Evolutionary conservation across 176 grass and related monocot species (phyloP), one percentile per base, ranked within the genome.

Genomic region (Neostapfia colusana): DNA sequence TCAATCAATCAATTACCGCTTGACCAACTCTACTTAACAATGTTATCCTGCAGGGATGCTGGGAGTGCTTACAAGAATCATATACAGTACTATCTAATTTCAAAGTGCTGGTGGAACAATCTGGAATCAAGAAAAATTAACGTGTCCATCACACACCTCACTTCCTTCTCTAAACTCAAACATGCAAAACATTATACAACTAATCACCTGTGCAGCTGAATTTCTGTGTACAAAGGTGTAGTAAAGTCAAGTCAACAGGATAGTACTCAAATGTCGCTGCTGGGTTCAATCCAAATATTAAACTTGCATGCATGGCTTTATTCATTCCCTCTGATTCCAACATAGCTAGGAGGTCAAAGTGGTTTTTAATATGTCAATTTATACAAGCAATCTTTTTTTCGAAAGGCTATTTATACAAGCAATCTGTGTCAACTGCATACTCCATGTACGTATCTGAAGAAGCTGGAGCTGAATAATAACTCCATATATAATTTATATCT

Each of bases 121-220:
- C 78, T 74, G 80, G 69, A 83, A 83, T 62, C 69, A 83, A 69
- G 80, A 83, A 62, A 83, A 83, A 79, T n/a, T n/a, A n/a, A n/a
- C 59, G 20, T 83, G 24, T 61, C 53, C 85, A 88, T 83, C 67
- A 84, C 31, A 71, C 12, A 23, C 36, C 17, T 42, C 2, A 50
- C 20, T 38, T 59, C 26, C n/a, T 73, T 10, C n/a, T 51, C 66
- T 26, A 69, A 28, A 18, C 39, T 24, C 18, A 43, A 39, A 7
- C 40, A 61, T 46, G 51, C 63, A 39, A 4, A 40, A 10, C 39
- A 67, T 68, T 39, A 21, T 42, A 6, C 10, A 14, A 10, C 27
- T 1, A 10, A 15, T 58, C 48, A 68, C 5, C 65, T 74, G 41
- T 53, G 25, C 26, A 74, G n/a, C n/a, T n/a, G n/a, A n/a, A n/a